Conservation (phyloP, 2,329 filamentous ascomycete genomes). For the Annulohypoxylon truncatum region DNA sequence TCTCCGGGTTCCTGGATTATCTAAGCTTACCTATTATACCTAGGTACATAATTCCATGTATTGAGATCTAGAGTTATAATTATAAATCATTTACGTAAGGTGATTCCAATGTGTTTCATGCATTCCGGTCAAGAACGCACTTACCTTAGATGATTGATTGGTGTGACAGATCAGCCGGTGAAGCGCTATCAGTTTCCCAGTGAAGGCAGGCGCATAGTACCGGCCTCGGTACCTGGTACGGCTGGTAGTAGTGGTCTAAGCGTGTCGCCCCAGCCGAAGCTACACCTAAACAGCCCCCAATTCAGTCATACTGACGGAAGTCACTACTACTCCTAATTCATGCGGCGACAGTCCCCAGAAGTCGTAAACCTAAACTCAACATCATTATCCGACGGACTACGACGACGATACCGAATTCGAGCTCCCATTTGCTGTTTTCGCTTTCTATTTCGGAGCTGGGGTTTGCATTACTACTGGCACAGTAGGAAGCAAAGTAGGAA, state of each 20-base stretch:
- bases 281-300: conserved; percentile 15
- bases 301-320: conserved; percentile 14
- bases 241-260: conserved; percentile 24
- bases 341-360: conserved; percentile 19
- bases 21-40: background rate
- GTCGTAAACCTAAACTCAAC: conserved; percentile 32
- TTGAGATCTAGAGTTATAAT: background rate
- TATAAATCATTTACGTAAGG: conserved; percentile 1
- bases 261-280: conserved; percentile 23
- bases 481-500: conserved; percentile 57
- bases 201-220: conserved; percentile 14
- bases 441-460: background rate
- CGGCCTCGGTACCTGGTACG: background rate
- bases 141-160: conserved; percentile 26
- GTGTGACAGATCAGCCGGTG: conserved; percentile 26
- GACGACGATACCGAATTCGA: conserved; percentile 32
- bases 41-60: too few relatives aligned
- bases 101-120: background rate
- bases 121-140: conserved; percentile 5
- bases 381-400: conserved; percentile 19
- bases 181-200: conserved; percentile 17
- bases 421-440: background rate
- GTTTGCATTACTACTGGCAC: conserved; percentile 48
- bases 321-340: conserved; percentile 11
- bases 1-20: conserved; percentile 32